Evolutionary conservation across 768 basidiomycete genomes (phyloP), one percentile per base, ranked within the genome.

Genomic region (Leccinum aurantiacum): DNA sequence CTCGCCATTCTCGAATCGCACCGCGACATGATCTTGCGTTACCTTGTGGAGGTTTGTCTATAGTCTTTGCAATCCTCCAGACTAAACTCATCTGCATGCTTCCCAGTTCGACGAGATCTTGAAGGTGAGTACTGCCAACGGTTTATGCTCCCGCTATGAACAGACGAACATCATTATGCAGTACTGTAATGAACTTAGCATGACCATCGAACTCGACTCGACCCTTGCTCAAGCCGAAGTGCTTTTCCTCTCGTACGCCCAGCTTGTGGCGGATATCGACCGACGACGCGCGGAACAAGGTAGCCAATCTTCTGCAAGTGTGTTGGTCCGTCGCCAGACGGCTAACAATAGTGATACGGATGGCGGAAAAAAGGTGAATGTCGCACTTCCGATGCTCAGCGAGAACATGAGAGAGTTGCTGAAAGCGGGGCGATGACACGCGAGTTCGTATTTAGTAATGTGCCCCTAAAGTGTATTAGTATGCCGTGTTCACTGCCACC

Each of bases 211-310:
- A 71, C 84, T 98, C n/a, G 90, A 97, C 71, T 86, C 89, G 1
- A 96, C 97, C 19, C 83, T 99, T 9, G 90, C 93, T 0, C 97
- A 98, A 76, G 97, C 96, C 10, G 97, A 99, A 75, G 95, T 98
- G 15, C 82, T 99, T 22, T 98, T 93, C 81, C 81, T 96, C 2
- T 94, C 94, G 1, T 98, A 97, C 77, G 79, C 87, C 13, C 89
- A 91, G 67, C 76, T 97, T 22, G 88, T 98, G 22, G 90, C 90
- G 10, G 94, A 96, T 71, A 85, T 96, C 66, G 94, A 97, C 71
- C 84, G 90, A 37, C 84, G 89, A 63, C 83, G 81, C 63, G 85
- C 84, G 0, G 91, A 93, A 62, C 82, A 82, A 51, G 54, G 56
- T 4, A 60, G 65, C 14, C 62, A 59, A 17, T 55, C 38, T 46